Conservation (phyloP, 2,329 filamentous ascomycete species). For the Beauveria brongniartii region DNA sequence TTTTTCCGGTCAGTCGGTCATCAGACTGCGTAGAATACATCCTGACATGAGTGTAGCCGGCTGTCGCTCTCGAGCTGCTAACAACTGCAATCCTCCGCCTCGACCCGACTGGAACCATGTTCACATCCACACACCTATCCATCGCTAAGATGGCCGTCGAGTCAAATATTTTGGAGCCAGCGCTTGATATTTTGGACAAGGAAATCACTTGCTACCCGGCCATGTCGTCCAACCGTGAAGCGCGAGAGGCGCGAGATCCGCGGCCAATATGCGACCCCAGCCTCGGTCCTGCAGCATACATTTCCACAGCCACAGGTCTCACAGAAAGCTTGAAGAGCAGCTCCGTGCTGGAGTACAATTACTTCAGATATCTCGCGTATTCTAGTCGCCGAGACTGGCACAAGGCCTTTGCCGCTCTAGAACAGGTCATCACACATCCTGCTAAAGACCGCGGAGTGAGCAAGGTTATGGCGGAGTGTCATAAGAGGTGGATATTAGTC, state of each 20-base stretch:
- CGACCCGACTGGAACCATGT: conserved; percentile 57
- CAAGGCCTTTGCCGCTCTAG: conserved; percentile 53
- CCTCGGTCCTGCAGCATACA: conserved; percentile 45
- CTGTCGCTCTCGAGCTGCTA: conserved; percentile 37
- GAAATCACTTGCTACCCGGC: conserved; percentile 58
- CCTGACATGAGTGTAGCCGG: conserved; percentile 28
- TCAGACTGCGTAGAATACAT: neutral
- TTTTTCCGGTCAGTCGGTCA: conserved; percentile 32
- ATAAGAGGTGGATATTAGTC: conserved; percentile 84
- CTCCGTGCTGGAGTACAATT: conserved; percentile 59
- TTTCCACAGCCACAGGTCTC: conserved; percentile 51
- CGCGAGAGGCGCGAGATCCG: conserved; percentile 22
- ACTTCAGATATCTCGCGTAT: conserved; percentile 57
- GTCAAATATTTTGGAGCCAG: conserved; percentile 43
- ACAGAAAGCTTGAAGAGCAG: conserved; percentile 43
- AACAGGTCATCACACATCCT: conserved; percentile 60
- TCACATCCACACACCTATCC: conserved; percentile 55
- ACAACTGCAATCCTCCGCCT: conserved; percentile 52
- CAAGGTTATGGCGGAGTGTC: conserved; percentile 77
- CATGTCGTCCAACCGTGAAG: conserved; percentile 20
- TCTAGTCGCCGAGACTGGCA: conserved; percentile 54
- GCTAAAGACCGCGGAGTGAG: conserved; percentile 54
- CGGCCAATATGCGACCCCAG: conserved; percentile 37
- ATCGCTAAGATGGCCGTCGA: conserved; percentile 53
- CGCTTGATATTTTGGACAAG: conserved; percentile 54